Evolutionary conservation across 169 alveolate species (phyloP), one percentile per base, ranked within the genome.

Genomic region (Plasmodium inui): DNA sequence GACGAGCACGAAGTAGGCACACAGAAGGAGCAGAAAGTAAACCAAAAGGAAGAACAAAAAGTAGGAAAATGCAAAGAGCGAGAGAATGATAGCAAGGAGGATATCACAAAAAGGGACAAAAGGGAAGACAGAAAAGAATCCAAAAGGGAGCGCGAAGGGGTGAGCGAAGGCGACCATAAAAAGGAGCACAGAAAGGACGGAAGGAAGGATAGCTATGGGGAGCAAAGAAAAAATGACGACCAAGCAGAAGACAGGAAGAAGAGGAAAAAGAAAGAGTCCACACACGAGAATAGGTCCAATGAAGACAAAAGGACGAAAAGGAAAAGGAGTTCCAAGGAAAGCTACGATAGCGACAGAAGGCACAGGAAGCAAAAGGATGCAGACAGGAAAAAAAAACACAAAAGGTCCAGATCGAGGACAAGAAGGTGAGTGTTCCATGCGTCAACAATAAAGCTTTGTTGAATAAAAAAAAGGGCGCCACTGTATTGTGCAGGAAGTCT

Each of bases 291-390:
- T 19, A 80, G 72, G 32, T 39, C 41, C 4, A 80, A 41, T 37
- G 39, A 50, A 80, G 61, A 50, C 44, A 80, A 12, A 32, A 50
- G 61, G n/a, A 80, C 50, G 61, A 44, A 26, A 30, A 22, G 57
- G 4, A 80, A 80, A 70, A 26, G 61, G 32, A 46, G 3, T 73
- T 73, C 80, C 37, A 41, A 34, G n/a, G 46, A 70, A 44, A 85
- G 93, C 37, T 34, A 72, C 61, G 81, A 70, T 28, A 90, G 79
- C 74, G 76, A 81, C 82, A 37, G 55, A 90, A 90, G 82, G 37
- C 44, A 73, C 73, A 73, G 83, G 61, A 80, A 80, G 17, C 46
- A 39, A n/a, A 90, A 41, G 50, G 84, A 90, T 12, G 50, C 34
- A 50, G 83, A 32, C 72, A 73, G 57, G 53, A 88, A 83, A 67